Evolutionary conservation across 495 filamentous ascomycete species (phyloP).

Genomic region (Neurospora sp.): DNA sequence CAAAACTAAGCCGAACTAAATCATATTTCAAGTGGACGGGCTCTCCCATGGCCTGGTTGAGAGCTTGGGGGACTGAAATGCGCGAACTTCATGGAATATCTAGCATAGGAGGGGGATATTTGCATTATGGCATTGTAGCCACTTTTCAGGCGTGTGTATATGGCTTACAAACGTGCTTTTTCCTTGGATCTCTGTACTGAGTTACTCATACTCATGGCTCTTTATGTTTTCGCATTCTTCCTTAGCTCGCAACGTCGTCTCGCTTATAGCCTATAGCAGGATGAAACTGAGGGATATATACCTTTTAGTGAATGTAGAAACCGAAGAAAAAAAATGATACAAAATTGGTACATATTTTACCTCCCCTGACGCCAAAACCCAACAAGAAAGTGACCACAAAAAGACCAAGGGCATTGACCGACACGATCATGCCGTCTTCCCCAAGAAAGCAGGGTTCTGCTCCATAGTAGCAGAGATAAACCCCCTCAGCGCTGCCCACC

Average conservation of each 20-base stretch:
- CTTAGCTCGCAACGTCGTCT: neutral
- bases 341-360: neutral
- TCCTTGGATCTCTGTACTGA: neutral
- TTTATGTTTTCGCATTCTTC: neutral
- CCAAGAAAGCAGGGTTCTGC: slow-evolving; percentile 53
- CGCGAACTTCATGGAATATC: neutral
- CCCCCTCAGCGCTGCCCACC: slow-evolving; percentile 58
- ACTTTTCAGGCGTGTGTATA: neutral
- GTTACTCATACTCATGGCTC: neutral
- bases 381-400: too few species aligned
- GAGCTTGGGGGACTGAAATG: neutral
- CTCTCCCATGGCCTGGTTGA: neutral
- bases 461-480: slow-evolving; percentile 69
- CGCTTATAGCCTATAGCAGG: neutral
- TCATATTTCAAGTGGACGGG: neutral
- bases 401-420: neutral
- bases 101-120: neutral
- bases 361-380: too few species aligned
- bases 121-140: neutral
- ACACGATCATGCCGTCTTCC: slow-evolving; percentile 4
- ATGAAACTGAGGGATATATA: neutral
- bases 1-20: neutral
- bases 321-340: neutral
- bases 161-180: neutral
- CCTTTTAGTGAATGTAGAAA: neutral